Percentiles rank a stretch among this genome's conserved stretches.
Conservation (phyloP, 768 basidiomycete genomes). For the Gyrodon lividus region DNA sequence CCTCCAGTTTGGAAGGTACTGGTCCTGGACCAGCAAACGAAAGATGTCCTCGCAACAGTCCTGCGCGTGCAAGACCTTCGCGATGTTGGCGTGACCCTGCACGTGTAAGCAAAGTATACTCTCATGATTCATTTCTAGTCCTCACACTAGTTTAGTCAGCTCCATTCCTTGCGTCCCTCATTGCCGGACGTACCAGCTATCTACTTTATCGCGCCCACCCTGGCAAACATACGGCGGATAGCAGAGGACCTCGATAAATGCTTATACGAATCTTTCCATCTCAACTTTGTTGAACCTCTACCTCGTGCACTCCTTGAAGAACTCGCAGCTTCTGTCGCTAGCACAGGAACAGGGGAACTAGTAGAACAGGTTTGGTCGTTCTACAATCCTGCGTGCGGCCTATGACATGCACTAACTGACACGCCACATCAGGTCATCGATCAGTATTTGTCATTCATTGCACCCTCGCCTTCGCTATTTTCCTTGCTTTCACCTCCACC, state of each 20-base stretch:
- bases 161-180: constrained; percentile 85
- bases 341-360: constrained; percentile 77
- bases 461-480: constrained; percentile 90
- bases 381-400: neutral
- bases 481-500: constrained; percentile 72
- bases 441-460: constrained; percentile 95
- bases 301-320: constrained; percentile 90
- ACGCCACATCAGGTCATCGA: constrained; percentile 69
- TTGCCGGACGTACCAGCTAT: constrained; percentile 94
- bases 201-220: constrained; percentile 93
- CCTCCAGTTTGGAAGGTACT: constrained; percentile 96
- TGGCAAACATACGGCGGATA: constrained; percentile 84
- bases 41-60: constrained; percentile 94
- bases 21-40: constrained; percentile 91
- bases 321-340: constrained; percentile 83
- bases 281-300: constrained; percentile 94
- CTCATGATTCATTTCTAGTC: neutral
- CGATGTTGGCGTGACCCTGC: constrained; percentile 95
- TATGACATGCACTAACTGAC: neutral
- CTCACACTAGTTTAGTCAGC: constrained; percentile 56
- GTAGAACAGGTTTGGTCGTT: constrained; percentile 62
- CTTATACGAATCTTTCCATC: constrained; percentile 89
- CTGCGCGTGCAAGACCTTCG: constrained; percentile 94
- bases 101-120: constrained; percentile 68
- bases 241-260: constrained; percentile 88